These are phyloP conservation scores for Halophytophthora polymorphica DNA, from an alignment of 352 stramenopile species.

Conservation along the genomic window DNA sequence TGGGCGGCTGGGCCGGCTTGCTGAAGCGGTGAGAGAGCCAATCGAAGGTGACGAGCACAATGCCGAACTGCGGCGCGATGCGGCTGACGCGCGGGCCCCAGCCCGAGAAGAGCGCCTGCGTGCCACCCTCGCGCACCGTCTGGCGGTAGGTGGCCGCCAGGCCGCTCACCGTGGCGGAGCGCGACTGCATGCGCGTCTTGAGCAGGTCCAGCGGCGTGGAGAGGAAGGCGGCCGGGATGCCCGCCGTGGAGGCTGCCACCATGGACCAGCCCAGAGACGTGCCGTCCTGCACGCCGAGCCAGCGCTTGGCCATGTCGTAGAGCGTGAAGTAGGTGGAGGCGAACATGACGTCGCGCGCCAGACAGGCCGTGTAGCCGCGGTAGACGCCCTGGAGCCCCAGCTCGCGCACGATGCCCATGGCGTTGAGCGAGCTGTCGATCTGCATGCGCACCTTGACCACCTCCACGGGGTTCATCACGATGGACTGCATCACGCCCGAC, in stretches of 20 bases:
- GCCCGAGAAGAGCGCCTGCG: slow-evolving; percentile 56
- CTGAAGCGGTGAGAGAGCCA: slow-evolving; percentile 71
- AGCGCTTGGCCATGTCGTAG: slow-evolving; percentile 70
- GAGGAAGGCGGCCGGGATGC: slow-evolving; percentile 72
- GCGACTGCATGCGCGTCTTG: slow-evolving; percentile 82
- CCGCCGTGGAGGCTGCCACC: slow-evolving; percentile 60
- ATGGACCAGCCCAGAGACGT: slow-evolving; percentile 72
- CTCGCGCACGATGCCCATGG: slow-evolving; percentile 52
- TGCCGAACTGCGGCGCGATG: slow-evolving; percentile 80
- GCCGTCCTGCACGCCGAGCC: slow-evolving; percentile 59
- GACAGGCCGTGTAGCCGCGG: slow-evolving; percentile 68
- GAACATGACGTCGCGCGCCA: slow-evolving; percentile 72
- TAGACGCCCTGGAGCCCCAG: slow-evolving; percentile 65
- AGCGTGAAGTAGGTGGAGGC: slow-evolving; percentile 78
- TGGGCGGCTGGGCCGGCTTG: slow-evolving; percentile 4
- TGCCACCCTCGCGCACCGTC: slow-evolving; percentile 49
- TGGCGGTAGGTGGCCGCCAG: slow-evolving; percentile 54
- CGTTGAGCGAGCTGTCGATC: slow-evolving; percentile 67
- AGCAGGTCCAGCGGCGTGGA: slow-evolving; percentile 74
- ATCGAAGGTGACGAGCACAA: slow-evolving; percentile 80
- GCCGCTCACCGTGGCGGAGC: slow-evolving; percentile 33
- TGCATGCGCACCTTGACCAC: slow-evolving; percentile 85
- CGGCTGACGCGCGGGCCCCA: slow-evolving; percentile 69
- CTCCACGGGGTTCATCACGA: slow-evolving; percentile 85
- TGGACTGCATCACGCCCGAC: slow-evolving; percentile 66